Evolutionary conservation across 2,329 filamentous ascomycete species (phyloP), one percentile per base, ranked within the genome.

Genomic region (Calonectria henricotiae): DNA sequence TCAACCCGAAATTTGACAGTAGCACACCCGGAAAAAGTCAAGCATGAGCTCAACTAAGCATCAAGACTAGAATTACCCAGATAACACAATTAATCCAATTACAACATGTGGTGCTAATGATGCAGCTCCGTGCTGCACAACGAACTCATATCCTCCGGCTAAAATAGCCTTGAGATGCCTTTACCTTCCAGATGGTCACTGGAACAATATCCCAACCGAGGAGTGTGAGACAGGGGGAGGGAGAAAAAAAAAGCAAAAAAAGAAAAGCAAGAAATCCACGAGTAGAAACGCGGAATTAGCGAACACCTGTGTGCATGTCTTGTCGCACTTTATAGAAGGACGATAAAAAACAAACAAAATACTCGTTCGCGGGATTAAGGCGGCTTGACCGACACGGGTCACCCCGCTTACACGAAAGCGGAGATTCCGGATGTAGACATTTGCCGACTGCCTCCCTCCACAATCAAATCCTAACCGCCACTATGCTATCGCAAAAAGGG

Each of bases 301-400:
- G 37, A 60, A 30, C 15, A 25, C 5, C 37, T 60, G 54, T 7
- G 7, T 30, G 27, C 55, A 60, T 43, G 55, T 20, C 37, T 60
- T n/a, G 39, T 60, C 39, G 55, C 51, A 55, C 51, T 55, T 54
- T 55, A 55, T 37, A 55, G 30, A 37, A 5, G 12, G 17, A 9
- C 30, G 15, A 23, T 37, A 5, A 37, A 55, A 27, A 11, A 17
- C 35, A 37, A 55, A 15, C 5, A 35, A n/a, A 17, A 15, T 9
- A 37, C 17, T n/a, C 20, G 20, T 13, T 39, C 12, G 20, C 60
- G 23, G 20, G 23, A 54, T 35, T 15, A 39, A 41, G n/a, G 61
- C 65, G 55, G 43, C 51, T 68, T 71, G 69, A 65, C 71, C 71
- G 20, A 60, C 63, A 67, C 54, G n/a, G 71, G 72, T 46, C 64